These are phyloP conservation scores for Dactylonectria estremocensis DNA, from an alignment of 2,329 filamentous ascomycete species.

Conservation along the genomic window DNA sequence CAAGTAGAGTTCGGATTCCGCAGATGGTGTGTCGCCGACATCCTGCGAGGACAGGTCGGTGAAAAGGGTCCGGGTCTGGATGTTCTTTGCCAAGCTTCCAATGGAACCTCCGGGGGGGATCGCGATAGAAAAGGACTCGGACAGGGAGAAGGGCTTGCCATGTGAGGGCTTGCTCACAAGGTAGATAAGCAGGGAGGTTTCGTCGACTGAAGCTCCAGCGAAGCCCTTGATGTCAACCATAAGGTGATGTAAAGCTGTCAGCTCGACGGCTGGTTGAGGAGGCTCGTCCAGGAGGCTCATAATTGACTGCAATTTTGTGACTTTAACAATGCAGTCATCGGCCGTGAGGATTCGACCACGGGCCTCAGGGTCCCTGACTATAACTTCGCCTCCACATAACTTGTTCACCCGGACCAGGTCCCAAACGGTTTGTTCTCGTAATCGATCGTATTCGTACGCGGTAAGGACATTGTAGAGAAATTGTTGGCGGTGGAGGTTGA, in stretches of 20 bases:
- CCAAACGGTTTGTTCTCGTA: constrained; percentile 95
- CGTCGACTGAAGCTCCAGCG: constrained; percentile 81
- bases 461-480: constrained; percentile 96
- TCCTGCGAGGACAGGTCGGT: constrained; percentile 87
- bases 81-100: constrained; percentile 73
- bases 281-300: constrained; percentile 94
- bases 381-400: constrained; percentile 91
- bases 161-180: constrained; percentile 81
- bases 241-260: constrained; percentile 83
- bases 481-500: constrained; percentile 89
- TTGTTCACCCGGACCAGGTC: constrained; percentile 95
- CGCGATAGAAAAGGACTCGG: constrained; percentile 87
- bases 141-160: constrained; percentile 76
- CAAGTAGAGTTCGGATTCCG: constrained; percentile 83
- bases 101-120: constrained; percentile 82
- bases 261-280: constrained; percentile 78
- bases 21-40: constrained; percentile 72
- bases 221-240: constrained; percentile 89
- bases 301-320: constrained; percentile 91
- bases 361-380: constrained; percentile 90
- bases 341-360: constrained; percentile 90
- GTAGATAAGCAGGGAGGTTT: constrained; percentile 83
- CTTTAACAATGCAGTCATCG: constrained; percentile 92
- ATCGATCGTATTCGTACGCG: constrained; percentile 81
- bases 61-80: constrained; percentile 87